Evolutionary conservation across 192 early-diverging fungal genomes (phyloP).

Genomic region (Thamnidium elegans): DNA sequence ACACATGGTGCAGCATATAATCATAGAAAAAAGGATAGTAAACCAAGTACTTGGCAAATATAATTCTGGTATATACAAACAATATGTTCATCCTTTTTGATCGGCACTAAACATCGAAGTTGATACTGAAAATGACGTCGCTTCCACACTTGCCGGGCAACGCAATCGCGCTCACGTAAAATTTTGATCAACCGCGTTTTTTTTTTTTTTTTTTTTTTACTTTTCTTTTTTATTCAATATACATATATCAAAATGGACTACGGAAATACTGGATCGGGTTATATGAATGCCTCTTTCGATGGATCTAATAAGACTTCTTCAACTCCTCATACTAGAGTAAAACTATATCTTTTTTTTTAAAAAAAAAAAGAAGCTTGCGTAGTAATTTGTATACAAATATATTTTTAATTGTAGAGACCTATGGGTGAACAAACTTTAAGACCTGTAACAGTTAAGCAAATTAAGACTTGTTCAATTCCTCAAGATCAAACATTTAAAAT

Average conservation of each 20-base stretch:
- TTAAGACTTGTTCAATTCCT: conserved; percentile 45
- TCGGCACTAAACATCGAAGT: too few species aligned
- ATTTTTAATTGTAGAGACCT: conserved; percentile 7
- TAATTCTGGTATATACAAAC: too few species aligned
- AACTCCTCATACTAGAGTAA: not conserved
- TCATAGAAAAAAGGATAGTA: too few species aligned
- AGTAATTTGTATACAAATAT: not conserved
- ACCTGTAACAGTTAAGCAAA: conserved; percentile 82
- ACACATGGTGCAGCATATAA: too few species aligned
- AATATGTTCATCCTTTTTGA: too few species aligned
- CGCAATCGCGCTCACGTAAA: too few species aligned
- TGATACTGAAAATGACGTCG: too few species aligned
- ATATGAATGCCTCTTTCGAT: not conserved
- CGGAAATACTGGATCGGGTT: not conserved
- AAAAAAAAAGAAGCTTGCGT: not conserved
- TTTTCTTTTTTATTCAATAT: not conserved
- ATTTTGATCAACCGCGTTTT: not conserved
- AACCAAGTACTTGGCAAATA: too few species aligned
- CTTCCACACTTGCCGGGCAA: too few species aligned
- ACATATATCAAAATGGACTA: conserved; percentile 4
- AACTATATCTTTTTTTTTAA: too few species aligned
- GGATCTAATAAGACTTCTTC: not conserved
- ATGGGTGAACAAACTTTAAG: conserved; percentile 62
- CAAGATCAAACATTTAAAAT: conserved; percentile 63
- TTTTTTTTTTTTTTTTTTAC: conserved; percentile 10